A percentile compares a stretch with the other conserved stretches of the same genome.
These are phyloP conservation scores for Dacryopinax spathularia DNA, from an alignment of 768 basidiomycete genomes.

Conservation along the genomic window DNA sequence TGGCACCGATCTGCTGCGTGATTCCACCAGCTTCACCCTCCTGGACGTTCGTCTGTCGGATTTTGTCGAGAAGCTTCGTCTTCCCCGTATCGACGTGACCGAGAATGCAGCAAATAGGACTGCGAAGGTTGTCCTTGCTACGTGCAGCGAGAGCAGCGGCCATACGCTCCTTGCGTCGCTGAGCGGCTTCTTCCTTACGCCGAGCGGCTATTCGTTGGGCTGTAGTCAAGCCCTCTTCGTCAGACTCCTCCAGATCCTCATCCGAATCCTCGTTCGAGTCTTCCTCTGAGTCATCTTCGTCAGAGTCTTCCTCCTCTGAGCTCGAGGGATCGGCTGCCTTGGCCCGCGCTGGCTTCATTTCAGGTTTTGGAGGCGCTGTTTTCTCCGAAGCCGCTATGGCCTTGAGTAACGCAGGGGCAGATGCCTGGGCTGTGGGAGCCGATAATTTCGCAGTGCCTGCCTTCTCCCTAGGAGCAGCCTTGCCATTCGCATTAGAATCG, in stretches of 20 bases:
- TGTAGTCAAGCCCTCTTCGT: constrained; percentile 52
- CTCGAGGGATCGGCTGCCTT: constrained; percentile 31
- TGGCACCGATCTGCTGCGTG: constrained; percentile 98
- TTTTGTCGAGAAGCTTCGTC: constrained; percentile 97
- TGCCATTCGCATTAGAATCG: background rate
- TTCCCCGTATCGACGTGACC: constrained; percentile 99
- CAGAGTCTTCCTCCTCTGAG: constrained; percentile 33
- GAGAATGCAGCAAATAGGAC: constrained; percentile 96
- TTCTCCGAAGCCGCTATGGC: constrained; percentile 18
- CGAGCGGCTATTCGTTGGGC: constrained; percentile 54
- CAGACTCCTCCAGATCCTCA: constrained; percentile 22
- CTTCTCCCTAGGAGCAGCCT: background rate
- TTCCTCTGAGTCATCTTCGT: constrained; percentile 27
- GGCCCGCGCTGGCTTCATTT: constrained; percentile 31
- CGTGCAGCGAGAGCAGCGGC: constrained; percentile 50
- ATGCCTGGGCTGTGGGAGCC: constrained; percentile 15
- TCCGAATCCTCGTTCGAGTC: constrained; percentile 17
- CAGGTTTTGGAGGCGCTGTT: constrained; percentile 17
- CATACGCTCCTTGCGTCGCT: constrained; percentile 23
- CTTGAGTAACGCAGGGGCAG: constrained; percentile 10
- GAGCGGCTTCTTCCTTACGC: constrained; percentile 58
- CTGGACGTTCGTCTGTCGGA: constrained; percentile 98
- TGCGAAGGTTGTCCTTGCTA: constrained; percentile 79
- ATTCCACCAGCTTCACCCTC: constrained; percentile 99
- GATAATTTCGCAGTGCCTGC: background rate